Percentiles rank a stretch among this genome's conserved stretches.
phyloP scores from a whole-genome alignment of 1,284 basidiomycete species.

The Heterobasidion irregulare region DNA sequence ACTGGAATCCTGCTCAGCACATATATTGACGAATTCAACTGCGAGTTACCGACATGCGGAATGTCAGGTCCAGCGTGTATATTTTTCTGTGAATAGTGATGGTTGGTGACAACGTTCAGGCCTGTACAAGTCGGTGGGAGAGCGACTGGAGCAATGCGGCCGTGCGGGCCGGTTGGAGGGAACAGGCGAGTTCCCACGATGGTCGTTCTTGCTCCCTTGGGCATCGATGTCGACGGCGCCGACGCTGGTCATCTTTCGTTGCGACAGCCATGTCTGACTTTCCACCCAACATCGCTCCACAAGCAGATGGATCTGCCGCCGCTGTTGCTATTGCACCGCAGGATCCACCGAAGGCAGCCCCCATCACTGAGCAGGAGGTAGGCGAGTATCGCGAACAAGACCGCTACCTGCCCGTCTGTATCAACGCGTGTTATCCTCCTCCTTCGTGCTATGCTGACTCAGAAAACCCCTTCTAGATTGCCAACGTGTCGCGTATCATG shows the following conservation, averaged over 20 bases:
- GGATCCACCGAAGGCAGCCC: constrained; percentile 48
- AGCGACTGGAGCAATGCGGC: too few relatives aligned
- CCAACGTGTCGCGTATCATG: constrained; percentile 95
- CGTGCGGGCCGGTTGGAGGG: too few relatives aligned
- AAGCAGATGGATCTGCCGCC: constrained; percentile 28
- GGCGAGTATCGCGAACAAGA: constrained; percentile 91
- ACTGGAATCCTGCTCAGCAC: too few relatives aligned
- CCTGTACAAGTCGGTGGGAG: too few relatives aligned
- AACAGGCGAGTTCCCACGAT: background rate
- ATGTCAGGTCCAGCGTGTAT: too few relatives aligned
- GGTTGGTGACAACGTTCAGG: too few relatives aligned
- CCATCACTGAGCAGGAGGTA: constrained; percentile 86
- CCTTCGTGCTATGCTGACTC: background rate
- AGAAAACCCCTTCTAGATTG: constrained; percentile 52
- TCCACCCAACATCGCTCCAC: constrained; percentile 32
- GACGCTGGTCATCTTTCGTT: background rate
- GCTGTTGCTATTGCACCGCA: constrained; percentile 27
- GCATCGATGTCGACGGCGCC: background rate
- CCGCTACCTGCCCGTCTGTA: constrained; percentile 75
- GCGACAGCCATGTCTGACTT: constrained; percentile 3
- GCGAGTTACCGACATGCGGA: too few relatives aligned
- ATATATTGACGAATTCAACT: too few relatives aligned
- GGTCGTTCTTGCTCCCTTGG: background rate
- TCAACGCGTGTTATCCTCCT: background rate
- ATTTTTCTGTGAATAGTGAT: too few relatives aligned